Conservation (phyloP, 306 rosid genomes). For the Psophocarpus tetragonolobus region DNA sequence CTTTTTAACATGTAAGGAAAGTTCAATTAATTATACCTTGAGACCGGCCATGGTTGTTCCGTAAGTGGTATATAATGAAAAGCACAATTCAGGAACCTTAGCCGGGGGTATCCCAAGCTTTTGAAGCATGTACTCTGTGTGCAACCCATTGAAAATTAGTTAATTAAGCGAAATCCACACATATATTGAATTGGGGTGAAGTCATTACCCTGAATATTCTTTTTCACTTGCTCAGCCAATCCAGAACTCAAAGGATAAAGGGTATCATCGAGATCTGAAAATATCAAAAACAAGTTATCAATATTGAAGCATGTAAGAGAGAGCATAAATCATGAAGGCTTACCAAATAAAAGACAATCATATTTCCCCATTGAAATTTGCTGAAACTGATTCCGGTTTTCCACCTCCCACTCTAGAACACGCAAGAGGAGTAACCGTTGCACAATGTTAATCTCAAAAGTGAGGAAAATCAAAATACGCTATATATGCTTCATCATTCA, state of each 20-base stretch:
- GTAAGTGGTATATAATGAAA: slow-evolving; percentile 64
- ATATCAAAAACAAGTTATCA: slow-evolving; percentile 1
- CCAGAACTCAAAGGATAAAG: slow-evolving; percentile 82
- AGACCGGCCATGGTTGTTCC: slow-evolving; percentile 98
- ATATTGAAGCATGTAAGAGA: slow-evolving; percentile 5
- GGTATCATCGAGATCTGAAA: slow-evolving; percentile 91
- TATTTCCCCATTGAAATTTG: slow-evolving; percentile 50
- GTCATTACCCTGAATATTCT: slow-evolving; percentile 66
- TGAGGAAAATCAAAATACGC: background rate
- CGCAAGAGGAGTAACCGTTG: background rate
- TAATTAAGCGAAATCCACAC: background rate
- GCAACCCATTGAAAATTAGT: slow-evolving; percentile 5
- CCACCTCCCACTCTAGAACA: slow-evolving; percentile 51
- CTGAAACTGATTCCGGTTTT: slow-evolving; percentile 53
- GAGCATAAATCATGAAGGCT: background rate
- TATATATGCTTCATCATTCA: background rate
- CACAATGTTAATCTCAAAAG: background rate
- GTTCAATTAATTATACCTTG: slow-evolving; percentile 46
- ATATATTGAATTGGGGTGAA: background rate
- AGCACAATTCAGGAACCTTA: slow-evolving; percentile 62
- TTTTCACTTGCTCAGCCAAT: slow-evolving; percentile 52
- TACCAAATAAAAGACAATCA: slow-evolving; percentile 84
- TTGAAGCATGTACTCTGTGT: slow-evolving; percentile 65
- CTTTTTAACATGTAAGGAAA: background rate
- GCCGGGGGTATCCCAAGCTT: slow-evolving; percentile 66